phyloP scores from a whole-genome alignment of 2,329 filamentous ascomycete genomes.

The Claviceps sp. region DNA sequence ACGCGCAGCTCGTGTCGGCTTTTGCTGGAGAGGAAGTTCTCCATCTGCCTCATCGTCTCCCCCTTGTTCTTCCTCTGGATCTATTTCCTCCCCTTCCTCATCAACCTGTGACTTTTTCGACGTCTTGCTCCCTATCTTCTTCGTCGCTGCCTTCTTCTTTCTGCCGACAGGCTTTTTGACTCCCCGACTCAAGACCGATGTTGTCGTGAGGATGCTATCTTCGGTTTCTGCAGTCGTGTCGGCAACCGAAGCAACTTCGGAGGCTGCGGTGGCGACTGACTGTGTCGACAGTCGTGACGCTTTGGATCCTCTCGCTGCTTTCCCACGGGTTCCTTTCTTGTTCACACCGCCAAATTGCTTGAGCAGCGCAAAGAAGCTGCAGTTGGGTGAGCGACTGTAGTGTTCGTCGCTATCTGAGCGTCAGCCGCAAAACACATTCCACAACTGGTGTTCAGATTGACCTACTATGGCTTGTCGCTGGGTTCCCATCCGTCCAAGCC shows the following conservation, averaged over 20 bases:
- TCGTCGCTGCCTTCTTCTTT: constrained; percentile 39
- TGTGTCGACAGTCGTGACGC: constrained; percentile 51
- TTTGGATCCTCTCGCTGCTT: constrained; percentile 49
- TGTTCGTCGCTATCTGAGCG: constrained; percentile 60
- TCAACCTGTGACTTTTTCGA: constrained; percentile 36
- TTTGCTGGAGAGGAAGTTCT: constrained; percentile 13
- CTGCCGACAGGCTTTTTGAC: constrained; percentile 39
- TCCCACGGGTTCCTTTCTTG: constrained; percentile 44
- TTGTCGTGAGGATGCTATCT: constrained; percentile 46
- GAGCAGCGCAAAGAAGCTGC: constrained; percentile 66
- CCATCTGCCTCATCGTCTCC: constrained; percentile 19
- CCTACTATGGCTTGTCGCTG: constrained; percentile 75
- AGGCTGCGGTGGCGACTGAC: constrained; percentile 36
- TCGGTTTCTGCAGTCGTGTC: constrained; percentile 38
- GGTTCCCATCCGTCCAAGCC: constrained; percentile 92
- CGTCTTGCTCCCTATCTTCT: constrained; percentile 25
- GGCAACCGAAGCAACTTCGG: constrained; percentile 34
- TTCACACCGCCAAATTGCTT: constrained; percentile 38
- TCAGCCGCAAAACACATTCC: constrained; percentile 10
- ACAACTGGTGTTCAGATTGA: constrained; percentile 4
- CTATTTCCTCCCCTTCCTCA: constrained; percentile 7
- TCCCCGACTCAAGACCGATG: constrained; percentile 44
- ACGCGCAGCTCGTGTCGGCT: constrained; percentile 25
- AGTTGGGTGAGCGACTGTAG: constrained; percentile 61
- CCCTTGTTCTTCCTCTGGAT: constrained; percentile 8